phyloP scores from a whole-genome alignment of 495 filamentous ascomycete genomes.

The Tuber borchii region DNA sequence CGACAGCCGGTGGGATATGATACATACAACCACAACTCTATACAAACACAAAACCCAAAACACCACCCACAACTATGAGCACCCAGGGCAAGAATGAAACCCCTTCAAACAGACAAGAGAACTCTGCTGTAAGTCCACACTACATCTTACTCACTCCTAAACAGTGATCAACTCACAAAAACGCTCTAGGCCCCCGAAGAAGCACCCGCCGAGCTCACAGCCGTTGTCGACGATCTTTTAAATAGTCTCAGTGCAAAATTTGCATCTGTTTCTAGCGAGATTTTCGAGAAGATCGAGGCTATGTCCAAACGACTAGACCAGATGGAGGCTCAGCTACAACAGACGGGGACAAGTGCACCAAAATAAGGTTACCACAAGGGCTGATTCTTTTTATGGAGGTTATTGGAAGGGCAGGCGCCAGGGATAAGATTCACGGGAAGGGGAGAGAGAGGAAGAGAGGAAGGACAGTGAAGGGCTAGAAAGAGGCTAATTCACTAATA shows the following conservation, averaged over 20 bases:
- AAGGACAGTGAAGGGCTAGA: background rate
- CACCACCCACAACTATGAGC: background rate
- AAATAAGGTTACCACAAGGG: constrained; percentile 14
- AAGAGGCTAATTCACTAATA: background rate
- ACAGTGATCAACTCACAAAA: background rate
- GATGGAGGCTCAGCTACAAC: constrained; percentile 65
- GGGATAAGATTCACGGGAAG: background rate
- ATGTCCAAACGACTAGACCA: constrained; percentile 86
- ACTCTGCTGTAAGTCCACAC: constrained; percentile 22
- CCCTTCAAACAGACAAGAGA: constrained; percentile 17
- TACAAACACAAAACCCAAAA: background rate
- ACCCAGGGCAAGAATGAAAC: background rate
- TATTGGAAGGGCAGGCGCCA: background rate
- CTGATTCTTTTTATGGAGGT: background rate
- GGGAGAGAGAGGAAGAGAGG: background rate
- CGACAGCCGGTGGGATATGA: background rate
- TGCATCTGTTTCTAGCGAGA: constrained; percentile 52
- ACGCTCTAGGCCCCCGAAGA: constrained; percentile 43
- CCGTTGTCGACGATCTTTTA: constrained; percentile 51
- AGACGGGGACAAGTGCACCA: constrained; percentile 17
- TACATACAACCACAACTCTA: background rate
- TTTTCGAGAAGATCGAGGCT: constrained; percentile 92
- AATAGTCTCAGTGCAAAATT: constrained; percentile 70
- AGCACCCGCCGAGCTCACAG: constrained; percentile 51
- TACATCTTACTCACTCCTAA: background rate